Conservation (phyloP, 2,329 filamentous ascomycete genomes). For the Clathrospora elynae region DNA sequence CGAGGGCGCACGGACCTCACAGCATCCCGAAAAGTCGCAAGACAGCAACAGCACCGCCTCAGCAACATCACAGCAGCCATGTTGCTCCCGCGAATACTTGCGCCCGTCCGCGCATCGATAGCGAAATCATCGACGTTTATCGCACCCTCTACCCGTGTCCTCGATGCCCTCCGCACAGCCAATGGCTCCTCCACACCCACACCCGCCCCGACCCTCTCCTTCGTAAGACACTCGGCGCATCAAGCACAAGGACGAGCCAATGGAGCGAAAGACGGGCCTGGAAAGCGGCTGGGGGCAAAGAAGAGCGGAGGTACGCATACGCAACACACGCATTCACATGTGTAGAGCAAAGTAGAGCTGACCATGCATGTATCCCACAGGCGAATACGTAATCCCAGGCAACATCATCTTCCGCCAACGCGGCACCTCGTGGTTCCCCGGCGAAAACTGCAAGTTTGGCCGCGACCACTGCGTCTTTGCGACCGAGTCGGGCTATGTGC, state of each 20-base stretch:
- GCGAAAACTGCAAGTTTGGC: constrained; percentile 93
- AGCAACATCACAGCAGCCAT: constrained; percentile 38
- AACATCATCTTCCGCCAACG: constrained; percentile 99
- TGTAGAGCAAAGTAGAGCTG: neutral
- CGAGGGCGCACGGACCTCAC: constrained; percentile 14
- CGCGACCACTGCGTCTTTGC: constrained; percentile 96
- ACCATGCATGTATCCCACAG: constrained; percentile 51
- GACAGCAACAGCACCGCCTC: constrained; percentile 13
- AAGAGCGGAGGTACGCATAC: constrained; percentile 75
- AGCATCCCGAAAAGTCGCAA: constrained; percentile 37
- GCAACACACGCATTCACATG: too few relatives aligned
- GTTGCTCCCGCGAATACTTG: constrained; percentile 49
- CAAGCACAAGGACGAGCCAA: constrained; percentile 71
- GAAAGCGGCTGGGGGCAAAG: constrained; percentile 93
- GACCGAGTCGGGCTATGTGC: constrained; percentile 83
- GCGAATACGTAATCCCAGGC: constrained; percentile 90
- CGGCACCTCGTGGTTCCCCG: constrained; percentile 91
- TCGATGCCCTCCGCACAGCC: constrained; percentile 40
- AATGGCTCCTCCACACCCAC: constrained; percentile 37
- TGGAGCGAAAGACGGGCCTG: constrained; percentile 69
- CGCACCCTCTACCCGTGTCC: constrained; percentile 35
- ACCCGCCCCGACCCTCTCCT: constrained; percentile 49
- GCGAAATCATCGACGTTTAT: constrained; percentile 26
- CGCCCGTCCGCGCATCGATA: constrained; percentile 43
- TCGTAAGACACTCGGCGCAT: constrained; percentile 66